These are phyloP conservation scores for Miscanthus sacchariflorus DNA, from an alignment of 202 grass and related monocot genomes.

Conservation along the genomic window DNA sequence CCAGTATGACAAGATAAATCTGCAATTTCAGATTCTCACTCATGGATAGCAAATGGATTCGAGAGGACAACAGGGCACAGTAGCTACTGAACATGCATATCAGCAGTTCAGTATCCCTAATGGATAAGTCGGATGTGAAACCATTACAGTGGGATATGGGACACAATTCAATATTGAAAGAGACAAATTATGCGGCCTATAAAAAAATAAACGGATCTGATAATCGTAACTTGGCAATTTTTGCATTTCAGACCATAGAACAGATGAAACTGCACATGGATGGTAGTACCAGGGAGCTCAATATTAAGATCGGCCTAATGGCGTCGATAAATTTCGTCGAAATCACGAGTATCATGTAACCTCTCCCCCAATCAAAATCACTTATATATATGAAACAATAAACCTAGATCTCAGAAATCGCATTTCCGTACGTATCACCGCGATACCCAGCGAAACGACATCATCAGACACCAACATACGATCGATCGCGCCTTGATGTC, in stretches of 20 bases:
- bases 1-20: not conserved
- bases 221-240: not conserved
- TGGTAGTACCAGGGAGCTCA: not conserved
- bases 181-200: not conserved
- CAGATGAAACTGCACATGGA: not conserved
- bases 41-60: conserved; percentile 5
- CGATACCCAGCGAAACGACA: not conserved
- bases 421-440: not conserved
- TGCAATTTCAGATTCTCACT: not conserved
- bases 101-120: not conserved
- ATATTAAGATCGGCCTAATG: not conserved
- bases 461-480: not conserved
- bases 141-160: not conserved
- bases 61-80: not conserved
- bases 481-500: not conserved
- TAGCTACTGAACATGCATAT: not conserved
- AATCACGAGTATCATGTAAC: not conserved
- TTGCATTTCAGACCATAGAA: not conserved
- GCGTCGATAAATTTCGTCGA: not conserved
- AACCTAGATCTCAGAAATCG: not conserved
- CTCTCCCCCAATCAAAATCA: not conserved
- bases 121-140: not conserved
- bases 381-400: not conserved
- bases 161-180: not conserved
- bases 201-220: not conserved